phyloP scores from a whole-genome alignment of 495 filamentous ascomycete species.

The Clavariopsis aquatica region DNA sequence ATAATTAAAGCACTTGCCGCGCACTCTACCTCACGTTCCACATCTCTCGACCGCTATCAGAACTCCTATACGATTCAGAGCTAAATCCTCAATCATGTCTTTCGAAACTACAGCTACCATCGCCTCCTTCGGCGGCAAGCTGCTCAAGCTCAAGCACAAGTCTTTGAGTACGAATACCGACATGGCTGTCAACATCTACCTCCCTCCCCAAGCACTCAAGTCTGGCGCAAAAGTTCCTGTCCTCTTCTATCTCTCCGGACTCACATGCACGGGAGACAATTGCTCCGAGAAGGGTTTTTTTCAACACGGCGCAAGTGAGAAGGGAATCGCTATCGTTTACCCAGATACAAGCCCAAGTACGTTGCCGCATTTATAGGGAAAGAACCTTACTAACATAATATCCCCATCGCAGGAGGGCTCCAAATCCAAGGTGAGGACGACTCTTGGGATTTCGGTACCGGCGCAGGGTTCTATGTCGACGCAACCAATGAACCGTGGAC shows the following conservation, averaged over 20 bases:
- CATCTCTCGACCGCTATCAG: background rate
- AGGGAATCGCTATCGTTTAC: constrained; percentile 84
- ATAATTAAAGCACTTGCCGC: constrained; percentile 6
- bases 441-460: constrained; percentile 83
- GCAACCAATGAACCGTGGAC: constrained; percentile 74
- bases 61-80: background rate
- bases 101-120: constrained; percentile 89
- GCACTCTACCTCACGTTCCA: background rate
- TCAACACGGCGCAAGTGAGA: constrained; percentile 73
- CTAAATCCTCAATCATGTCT: constrained; percentile 55
- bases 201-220: constrained; percentile 59
- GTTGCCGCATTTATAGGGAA: constrained; percentile 37
- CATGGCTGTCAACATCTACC: constrained; percentile 69
- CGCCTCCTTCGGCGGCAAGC: constrained; percentile 89
- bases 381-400: constrained; percentile 1
- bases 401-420: constrained; percentile 57
- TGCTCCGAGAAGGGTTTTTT: constrained; percentile 96
- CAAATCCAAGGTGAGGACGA: constrained; percentile 80
- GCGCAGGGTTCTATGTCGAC: constrained; percentile 93
- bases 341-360: constrained; percentile 91
- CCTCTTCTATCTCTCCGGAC: constrained; percentile 89
- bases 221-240: constrained; percentile 67
- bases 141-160: constrained; percentile 87
- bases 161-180: constrained; percentile 68
- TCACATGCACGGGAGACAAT: constrained; percentile 96